Evolutionary conservation across 2,329 filamentous ascomycete genomes (phyloP).

Genomic region (Reticulascus tulasneorum): DNA sequence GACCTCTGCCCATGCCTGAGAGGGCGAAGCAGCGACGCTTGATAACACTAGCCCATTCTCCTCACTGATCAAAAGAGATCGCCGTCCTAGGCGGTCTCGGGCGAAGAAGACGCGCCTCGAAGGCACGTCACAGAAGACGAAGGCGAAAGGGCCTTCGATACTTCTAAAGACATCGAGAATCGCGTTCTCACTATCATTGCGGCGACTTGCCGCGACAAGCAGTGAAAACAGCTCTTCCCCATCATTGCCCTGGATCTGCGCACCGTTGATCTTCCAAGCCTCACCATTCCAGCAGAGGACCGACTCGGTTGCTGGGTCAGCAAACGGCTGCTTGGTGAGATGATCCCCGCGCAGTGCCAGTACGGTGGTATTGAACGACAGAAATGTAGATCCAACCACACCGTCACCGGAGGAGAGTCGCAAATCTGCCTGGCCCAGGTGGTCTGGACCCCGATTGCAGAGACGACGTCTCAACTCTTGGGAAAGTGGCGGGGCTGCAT

Average conservation of each 20-base stretch:
- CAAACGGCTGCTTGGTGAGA: conserved; percentile 69
- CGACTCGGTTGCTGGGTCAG: conserved; percentile 51
- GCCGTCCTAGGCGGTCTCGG: conserved; percentile 79
- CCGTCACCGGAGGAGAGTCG: too few species aligned
- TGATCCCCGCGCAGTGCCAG: conserved; percentile 79
- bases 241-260: conserved; percentile 70
- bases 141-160: conserved; percentile 82
- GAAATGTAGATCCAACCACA: conserved; percentile 29
- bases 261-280: conserved; percentile 70
- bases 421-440: conserved; percentile 48
- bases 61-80: conserved; percentile 68
- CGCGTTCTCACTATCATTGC: conserved; percentile 22
- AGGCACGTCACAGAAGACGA: conserved; percentile 71
- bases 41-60: conserved; percentile 56
- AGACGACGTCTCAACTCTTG: conserved; percentile 40
- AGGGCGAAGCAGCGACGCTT: conserved; percentile 60
- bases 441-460: conserved; percentile 56
- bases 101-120: conserved; percentile 70
- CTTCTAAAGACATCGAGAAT: conserved; percentile 52
- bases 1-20: conserved; percentile 68
- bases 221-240: conserved; percentile 63
- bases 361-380: conserved; percentile 78
- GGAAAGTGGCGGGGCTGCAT: conserved; percentile 25
- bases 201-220: conserved; percentile 43
- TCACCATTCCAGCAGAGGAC: conserved; percentile 97